Percentiles rank a stretch among this genome's conserved stretches.
Evolutionary conservation across 495 filamentous ascomycete genomes (phyloP).

Genomic region (Apiosordaria backusii): DNA sequence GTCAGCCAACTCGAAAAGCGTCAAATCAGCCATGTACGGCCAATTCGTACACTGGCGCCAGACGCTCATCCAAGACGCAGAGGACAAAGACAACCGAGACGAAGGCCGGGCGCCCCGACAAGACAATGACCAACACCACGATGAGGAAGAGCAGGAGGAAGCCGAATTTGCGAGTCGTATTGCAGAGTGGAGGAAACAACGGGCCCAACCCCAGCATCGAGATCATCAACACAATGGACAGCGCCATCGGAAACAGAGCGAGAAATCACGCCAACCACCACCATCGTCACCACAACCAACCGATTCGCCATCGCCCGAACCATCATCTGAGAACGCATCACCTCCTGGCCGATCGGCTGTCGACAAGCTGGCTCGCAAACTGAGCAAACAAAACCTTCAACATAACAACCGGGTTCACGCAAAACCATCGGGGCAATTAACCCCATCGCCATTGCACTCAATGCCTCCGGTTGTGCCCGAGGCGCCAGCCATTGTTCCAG

Average conservation of each 20-base stretch:
- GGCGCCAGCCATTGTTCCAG: neutral
- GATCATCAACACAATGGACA: slow-evolving; percentile 3
- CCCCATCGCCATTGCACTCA: neutral
- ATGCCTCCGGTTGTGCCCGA: neutral
- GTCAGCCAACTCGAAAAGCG: neutral
- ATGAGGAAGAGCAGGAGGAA: neutral
- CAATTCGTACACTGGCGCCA: neutral
- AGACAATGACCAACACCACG: neutral
- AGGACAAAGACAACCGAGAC: slow-evolving; percentile 8
- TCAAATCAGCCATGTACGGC: slow-evolving; percentile 9
- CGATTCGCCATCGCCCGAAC: neutral
- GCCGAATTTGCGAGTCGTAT: neutral
- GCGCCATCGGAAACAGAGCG: neutral
- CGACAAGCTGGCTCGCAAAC: slow-evolving; percentile 33
- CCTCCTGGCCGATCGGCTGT: slow-evolving; percentile 14
- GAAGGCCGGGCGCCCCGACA: slow-evolving; percentile 8
- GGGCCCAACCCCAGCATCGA: slow-evolving; percentile 2
- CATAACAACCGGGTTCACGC: slow-evolving; percentile 3
- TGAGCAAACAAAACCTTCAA: slow-evolving; percentile 37
- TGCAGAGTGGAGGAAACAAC: neutral
- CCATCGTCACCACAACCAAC: slow-evolving; percentile 2
- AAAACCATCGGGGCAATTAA: neutral
- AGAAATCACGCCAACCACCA: slow-evolving; percentile 1
- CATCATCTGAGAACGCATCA: neutral
- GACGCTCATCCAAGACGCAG: neutral